Conservation (phyloP, 192 early-diverging fungal genomes). For the Umbelopsis isabellina region DNA sequence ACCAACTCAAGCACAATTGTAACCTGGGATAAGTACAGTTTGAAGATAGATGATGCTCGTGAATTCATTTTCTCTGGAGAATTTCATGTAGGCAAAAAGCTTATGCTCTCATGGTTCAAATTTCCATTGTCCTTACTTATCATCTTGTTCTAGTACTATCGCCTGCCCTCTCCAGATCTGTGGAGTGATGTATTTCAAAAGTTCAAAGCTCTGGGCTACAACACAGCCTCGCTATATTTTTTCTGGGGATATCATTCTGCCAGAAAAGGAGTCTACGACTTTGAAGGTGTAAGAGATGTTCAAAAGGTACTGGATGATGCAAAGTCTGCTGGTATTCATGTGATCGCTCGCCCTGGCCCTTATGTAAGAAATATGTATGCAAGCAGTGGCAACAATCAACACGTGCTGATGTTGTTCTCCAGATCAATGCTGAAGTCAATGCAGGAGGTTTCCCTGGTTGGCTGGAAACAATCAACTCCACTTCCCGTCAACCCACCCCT, state of each 20-base stretch:
- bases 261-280: constrained; percentile 38
- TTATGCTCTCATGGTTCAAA: background rate
- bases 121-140: background rate
- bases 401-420: background rate
- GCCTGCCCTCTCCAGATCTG: constrained; percentile 35
- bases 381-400: background rate
- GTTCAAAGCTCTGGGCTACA: constrained; percentile 30
- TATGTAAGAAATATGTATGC: background rate
- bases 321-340: constrained; percentile 31
- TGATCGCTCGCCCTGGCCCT: constrained; percentile 33
- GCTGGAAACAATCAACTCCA: constrained; percentile 7
- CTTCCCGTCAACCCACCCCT: background rate
- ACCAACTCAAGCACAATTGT: constrained; percentile 4
- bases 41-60: constrained; percentile 21
- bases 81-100: constrained; percentile 19
- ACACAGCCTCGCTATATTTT: constrained; percentile 35
- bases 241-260: constrained; percentile 39
- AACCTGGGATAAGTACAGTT: constrained; percentile 24
- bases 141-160: constrained; percentile 19
- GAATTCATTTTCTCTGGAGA: constrained; percentile 22
- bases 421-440: constrained; percentile 12
- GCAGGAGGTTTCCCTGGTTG: constrained; percentile 25
- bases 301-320: constrained; percentile 27
- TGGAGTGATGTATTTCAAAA: constrained; percentile 39
- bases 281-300: constrained; percentile 32